Evolutionary conservation across 768 basidiomycete genomes (phyloP).

Genomic region (Lentinula aciculospora): DNA sequence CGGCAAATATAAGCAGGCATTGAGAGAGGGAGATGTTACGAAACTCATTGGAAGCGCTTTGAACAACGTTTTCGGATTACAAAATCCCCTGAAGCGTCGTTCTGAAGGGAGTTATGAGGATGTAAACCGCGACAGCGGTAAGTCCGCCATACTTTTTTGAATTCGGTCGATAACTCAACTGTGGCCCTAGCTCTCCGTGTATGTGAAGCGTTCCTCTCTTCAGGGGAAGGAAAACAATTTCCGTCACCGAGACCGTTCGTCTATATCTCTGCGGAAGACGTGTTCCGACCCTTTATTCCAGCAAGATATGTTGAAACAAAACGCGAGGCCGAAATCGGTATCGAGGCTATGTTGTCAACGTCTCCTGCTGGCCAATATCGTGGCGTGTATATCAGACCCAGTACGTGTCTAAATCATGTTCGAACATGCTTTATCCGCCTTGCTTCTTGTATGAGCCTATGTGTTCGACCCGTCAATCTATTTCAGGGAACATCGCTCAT

Average conservation of each 20-base stretch:
- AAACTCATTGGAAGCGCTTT: constrained; percentile 44
- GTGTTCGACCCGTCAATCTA: too few relatives aligned
- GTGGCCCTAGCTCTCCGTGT: constrained; percentile 55
- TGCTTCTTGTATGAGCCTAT: neutral
- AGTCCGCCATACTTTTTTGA: constrained; percentile 20
- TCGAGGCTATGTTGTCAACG: constrained; percentile 45
- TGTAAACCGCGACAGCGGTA: constrained; percentile 89
- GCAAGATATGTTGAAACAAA: constrained; percentile 91
- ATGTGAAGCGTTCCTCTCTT: constrained; percentile 67
- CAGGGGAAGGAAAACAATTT: constrained; percentile 23
- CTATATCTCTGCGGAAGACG: constrained; percentile 93
- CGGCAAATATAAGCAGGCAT: constrained; percentile 68
- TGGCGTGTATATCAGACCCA: constrained; percentile 83
- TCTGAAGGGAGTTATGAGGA: constrained; percentile 55
- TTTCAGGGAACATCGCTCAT: too few relatives aligned
- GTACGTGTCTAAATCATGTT: constrained; percentile 40
- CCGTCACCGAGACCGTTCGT: constrained; percentile 65
- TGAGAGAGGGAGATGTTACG: constrained; percentile 53
- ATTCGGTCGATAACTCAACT: constrained; percentile 2
- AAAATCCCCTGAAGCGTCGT: constrained; percentile 54
- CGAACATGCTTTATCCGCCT: neutral
- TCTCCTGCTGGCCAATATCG: constrained; percentile 37
- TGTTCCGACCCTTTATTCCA: constrained; percentile 83
- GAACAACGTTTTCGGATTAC: constrained; percentile 29
- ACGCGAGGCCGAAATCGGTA: constrained; percentile 77